Base-by-base conservation (phyloP, 2,329 filamentous ascomycete species). In the Trichoderma endophyticum region DNA sequence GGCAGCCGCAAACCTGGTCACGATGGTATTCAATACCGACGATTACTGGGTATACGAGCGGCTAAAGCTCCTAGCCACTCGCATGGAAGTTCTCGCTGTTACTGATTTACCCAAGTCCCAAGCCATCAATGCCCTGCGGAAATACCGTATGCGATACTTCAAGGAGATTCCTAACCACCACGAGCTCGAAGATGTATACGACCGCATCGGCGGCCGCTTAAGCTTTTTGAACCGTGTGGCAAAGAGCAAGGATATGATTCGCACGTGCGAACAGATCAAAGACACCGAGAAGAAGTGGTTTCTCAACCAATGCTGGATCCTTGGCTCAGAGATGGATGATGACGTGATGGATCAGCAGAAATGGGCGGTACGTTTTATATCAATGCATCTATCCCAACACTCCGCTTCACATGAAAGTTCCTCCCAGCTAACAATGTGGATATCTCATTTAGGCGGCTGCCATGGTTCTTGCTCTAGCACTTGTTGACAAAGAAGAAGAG, bases 331-430 rank as follows among this genome's bases (percentile, higher is more conserved):
- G 73, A 92, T 93, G 91, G 96, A 98, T 76, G 96, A 98, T 81
- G 96, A 99, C 79, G 96, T 98, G 76, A 98, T 98, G 91, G 94
- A 98, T 78, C 93, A 98, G 81, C 94, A 98, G 80, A 98, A 98
- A 81, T 98, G 94, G 86, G 93, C 95, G 60, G 92, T 94, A 85
- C 83, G 91, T 88, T 36, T 21, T 21, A 8, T 26, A n/a, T 28
- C 30, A 6, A 36, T 18, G 3, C 15, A 43, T 43, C 6, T 2
- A 24, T 3, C 36, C 24, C 4, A 18, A 7, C 24, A n/a, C 3
- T 48, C 24, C 4, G 34, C 24, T 21, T 6, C 3, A 18, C n/a
- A 1, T 30, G 5, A 5, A 18, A 11, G 34, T 21, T 61, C 18
- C 9, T 3, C 12, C 26, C 28, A 15, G 21, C 67, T 70, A 54